A percentile compares a stretch with the other conserved stretches of the same genome.
Conservation (phyloP, 768 basidiomycete genomes). For the Termitomyces sp. region DNA sequence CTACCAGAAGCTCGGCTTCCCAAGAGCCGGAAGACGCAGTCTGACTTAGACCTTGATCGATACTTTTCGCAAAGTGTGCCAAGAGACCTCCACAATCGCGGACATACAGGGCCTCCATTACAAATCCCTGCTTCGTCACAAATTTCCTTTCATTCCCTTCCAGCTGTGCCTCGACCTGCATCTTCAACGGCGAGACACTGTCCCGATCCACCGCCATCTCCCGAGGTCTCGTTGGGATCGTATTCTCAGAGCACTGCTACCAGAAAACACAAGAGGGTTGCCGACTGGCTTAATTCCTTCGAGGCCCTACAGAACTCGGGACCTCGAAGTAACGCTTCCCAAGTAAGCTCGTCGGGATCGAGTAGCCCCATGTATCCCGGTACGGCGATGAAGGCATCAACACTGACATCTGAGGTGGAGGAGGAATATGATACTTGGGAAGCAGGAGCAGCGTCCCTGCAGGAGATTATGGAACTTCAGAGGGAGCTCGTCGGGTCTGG, state of each 20-base stretch:
- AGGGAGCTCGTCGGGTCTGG: conserved; percentile 11
- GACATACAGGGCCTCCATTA: not conserved
- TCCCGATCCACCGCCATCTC: not conserved
- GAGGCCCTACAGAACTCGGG: not conserved
- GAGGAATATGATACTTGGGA: conserved; percentile 24
- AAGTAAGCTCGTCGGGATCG: not conserved
- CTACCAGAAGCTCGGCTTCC: not conserved
- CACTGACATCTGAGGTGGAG: conserved; percentile 7
- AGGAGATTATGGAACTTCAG: conserved; percentile 17
- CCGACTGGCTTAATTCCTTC: conserved; percentile 10
- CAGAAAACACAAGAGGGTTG: conserved; percentile 11
- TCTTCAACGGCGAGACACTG: not conserved
- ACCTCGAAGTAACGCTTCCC: not conserved
- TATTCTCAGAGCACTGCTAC: conserved; percentile 8
- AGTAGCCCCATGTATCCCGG: not conserved
- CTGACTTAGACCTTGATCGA: not conserved
- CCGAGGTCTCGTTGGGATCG: not conserved
- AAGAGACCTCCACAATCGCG: not conserved
- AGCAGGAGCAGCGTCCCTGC: conserved; percentile 15
- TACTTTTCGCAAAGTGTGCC: not conserved
- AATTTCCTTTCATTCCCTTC: not conserved
- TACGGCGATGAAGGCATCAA: not conserved
- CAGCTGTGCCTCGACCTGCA: not conserved
- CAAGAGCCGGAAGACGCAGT: conserved; percentile 11
- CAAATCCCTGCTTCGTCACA: not conserved